phyloP scores from a whole-genome alignment of 2,329 filamentous ascomycete genomes.

The Penicillium sp. region DNA sequence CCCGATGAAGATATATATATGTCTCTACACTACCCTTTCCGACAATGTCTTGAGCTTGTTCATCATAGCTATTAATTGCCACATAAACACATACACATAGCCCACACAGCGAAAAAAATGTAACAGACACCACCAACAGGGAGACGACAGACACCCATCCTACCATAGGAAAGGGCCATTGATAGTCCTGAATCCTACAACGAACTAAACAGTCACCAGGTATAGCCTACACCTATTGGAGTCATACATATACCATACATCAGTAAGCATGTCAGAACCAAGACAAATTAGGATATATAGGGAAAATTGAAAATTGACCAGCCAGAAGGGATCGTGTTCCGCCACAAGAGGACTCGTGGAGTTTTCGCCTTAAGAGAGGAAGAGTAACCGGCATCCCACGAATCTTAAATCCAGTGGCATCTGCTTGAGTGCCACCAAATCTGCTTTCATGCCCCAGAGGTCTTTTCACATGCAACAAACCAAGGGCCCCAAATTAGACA shows the following conservation, averaged over 20 bases:
- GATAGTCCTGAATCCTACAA: not conserved
- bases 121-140: not conserved
- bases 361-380: not conserved
- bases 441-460: not conserved
- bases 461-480: not conserved
- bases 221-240: not conserved
- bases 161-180: not conserved
- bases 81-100: too few relatives aligned
- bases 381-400: not conserved
- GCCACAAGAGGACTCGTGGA: not conserved
- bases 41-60: too few relatives aligned
- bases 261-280: not conserved
- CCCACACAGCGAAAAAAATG: accelerated
- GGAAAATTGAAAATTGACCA: too few relatives aligned
- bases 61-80: too few relatives aligned
- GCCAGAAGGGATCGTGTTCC: not conserved
- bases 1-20: not conserved
- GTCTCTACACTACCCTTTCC: accelerated
- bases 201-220: not conserved
- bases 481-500: accelerated
- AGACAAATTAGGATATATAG: not conserved
- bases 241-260: too few relatives aligned
- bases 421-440: not conserved
- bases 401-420: not conserved
- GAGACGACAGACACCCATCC: not conserved